Conservation (phyloP, 768 basidiomycete genomes). For the Saitozyma sp. region DNA sequence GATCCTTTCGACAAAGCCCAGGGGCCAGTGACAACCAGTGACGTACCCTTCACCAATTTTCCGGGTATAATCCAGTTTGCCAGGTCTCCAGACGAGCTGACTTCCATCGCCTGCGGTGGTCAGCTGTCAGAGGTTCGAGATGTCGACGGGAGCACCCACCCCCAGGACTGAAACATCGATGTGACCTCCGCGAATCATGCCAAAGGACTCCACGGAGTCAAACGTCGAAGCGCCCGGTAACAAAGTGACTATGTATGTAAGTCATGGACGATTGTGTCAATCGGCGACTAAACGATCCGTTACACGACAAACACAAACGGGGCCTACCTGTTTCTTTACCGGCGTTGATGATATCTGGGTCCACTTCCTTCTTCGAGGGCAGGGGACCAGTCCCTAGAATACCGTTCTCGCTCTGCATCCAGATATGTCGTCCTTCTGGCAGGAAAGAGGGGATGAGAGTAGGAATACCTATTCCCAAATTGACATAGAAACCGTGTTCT, state of each 20-base stretch:
- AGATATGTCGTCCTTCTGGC: slow-evolving; percentile 52
- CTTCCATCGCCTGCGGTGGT: slow-evolving; percentile 66
- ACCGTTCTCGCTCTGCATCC: slow-evolving; percentile 55
- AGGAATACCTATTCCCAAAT: slow-evolving; percentile 55
- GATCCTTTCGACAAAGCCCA: no score
- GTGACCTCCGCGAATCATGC: slow-evolving; percentile 20
- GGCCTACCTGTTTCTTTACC: slow-evolving; percentile 29
- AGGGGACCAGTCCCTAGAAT: slow-evolving; percentile 55
- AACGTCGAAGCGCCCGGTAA: slow-evolving; percentile 19
- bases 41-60: slow-evolving; percentile 54
- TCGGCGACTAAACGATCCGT: no score
- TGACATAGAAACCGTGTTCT: slow-evolving; percentile 49
- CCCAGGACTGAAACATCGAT: slow-evolving; percentile 85
- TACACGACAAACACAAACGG: no score
- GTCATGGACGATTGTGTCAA: no score
- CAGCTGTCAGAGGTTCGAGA: no score
- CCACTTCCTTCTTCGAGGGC: slow-evolving; percentile 52
- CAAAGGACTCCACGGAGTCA: slow-evolving; percentile 20
- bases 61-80: slow-evolving; percentile 99
- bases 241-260: slow-evolving; percentile 7
- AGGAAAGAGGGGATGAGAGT: slow-evolving; percentile 52
- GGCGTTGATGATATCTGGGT: slow-evolving; percentile 52
- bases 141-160: no score
- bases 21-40: no score
- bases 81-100: slow-evolving; percentile 82